Evolutionary conservation across 345 rosid genomes (phyloP).

Genomic region (Raphanus sativus): DNA sequence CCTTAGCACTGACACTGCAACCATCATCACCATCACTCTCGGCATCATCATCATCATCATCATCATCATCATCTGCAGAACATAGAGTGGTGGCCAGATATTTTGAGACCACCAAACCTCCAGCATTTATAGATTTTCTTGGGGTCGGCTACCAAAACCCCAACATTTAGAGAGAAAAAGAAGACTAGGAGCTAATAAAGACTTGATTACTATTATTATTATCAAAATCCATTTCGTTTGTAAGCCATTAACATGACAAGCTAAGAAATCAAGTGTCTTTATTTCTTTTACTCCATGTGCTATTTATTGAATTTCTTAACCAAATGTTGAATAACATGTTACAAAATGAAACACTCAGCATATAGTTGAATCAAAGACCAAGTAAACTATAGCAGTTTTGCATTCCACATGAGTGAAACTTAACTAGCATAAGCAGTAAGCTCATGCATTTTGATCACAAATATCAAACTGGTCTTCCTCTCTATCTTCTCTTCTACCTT

Average conservation of each 20-base stretch:
- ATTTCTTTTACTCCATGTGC: constrained; percentile 10
- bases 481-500: no score
- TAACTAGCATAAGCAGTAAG: no score
- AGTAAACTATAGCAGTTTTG: no score
- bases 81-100: constrained; percentile 27
- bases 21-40: constrained; percentile 31
- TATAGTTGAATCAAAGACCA: neutral
- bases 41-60: constrained; percentile 23
- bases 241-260: constrained; percentile 15
- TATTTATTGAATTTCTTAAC: neutral
- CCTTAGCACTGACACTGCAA: constrained; percentile 46
- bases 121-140: constrained; percentile 64
- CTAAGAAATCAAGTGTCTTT: constrained; percentile 3
- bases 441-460: no score
- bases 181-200: constrained; percentile 6
- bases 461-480: no score
- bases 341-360: constrained; percentile 1
- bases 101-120: constrained; percentile 27
- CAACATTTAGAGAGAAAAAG: constrained; percentile 8
- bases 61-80: constrained; percentile 33
- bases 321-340: neutral
- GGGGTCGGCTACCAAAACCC: constrained; percentile 46
- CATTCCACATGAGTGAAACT: no score
- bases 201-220: constrained; percentile 23
- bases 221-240: constrained; percentile 18